Conservation (phyloP, 495 filamentous ascomycete genomes). For the Aspergillus indologenus region DNA sequence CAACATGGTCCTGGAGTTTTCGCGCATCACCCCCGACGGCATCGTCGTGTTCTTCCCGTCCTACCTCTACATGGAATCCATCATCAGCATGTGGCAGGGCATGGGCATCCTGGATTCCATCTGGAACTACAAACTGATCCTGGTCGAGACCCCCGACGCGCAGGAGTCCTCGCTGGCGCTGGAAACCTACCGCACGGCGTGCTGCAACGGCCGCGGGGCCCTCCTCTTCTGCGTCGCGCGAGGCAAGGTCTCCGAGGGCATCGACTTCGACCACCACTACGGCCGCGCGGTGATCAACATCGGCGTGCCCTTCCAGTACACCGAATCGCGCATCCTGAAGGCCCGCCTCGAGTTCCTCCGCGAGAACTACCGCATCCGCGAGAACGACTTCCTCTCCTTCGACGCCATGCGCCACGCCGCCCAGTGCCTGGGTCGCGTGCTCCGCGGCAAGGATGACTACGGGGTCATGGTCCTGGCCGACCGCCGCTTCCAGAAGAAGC, state of each 20-base stretch:
- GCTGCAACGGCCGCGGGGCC: slow-evolving; percentile 92
- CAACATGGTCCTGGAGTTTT: slow-evolving; percentile 85
- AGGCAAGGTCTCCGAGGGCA: slow-evolving; percentile 95
- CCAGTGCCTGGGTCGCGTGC: slow-evolving; percentile 92
- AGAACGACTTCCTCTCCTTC: slow-evolving; percentile 98
- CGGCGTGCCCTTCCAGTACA: slow-evolving; percentile 98
- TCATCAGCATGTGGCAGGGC: slow-evolving; percentile 98
- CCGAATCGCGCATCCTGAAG: slow-evolving; percentile 94
- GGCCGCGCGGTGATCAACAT: slow-evolving; percentile 96
- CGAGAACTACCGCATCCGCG: slow-evolving; percentile 94
- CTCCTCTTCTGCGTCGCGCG: slow-evolving; percentile 91
- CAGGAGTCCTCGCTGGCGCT: slow-evolving; percentile 95
- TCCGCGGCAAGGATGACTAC: slow-evolving; percentile 97
- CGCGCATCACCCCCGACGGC: slow-evolving; percentile 91
- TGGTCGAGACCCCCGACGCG: slow-evolving; percentile 95
- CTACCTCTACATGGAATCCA: slow-evolving; percentile 98
- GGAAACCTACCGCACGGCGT: slow-evolving; percentile 95
- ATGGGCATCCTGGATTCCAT: slow-evolving; percentile 97
- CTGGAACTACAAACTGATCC: slow-evolving; percentile 98
- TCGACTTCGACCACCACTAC: slow-evolving; percentile 99
- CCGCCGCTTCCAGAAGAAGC: slow-evolving; percentile 83
- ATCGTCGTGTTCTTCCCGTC: slow-evolving; percentile 99
- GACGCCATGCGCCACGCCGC: slow-evolving; percentile 98
- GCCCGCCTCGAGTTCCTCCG: slow-evolving; percentile 93
- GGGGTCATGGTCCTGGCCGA: slow-evolving; percentile 98